Conservation (phyloP, 352 stramenopile species). For the Aphanomyces invadans region DNA sequence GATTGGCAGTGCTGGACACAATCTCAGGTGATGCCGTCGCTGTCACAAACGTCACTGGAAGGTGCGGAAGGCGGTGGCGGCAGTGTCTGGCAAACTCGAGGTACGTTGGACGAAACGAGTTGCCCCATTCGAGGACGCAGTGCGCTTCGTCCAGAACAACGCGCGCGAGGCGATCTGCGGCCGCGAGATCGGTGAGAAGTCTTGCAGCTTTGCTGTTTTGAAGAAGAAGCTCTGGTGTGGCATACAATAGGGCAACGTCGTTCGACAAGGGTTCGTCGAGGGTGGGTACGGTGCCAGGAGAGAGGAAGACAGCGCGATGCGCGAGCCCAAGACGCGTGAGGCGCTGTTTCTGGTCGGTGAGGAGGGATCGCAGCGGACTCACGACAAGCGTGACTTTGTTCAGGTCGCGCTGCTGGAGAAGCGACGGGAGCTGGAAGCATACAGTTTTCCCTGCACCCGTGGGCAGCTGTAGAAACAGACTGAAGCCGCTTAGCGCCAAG, state of each 20-base stretch:
- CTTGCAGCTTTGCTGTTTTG: slow-evolving; percentile 49
- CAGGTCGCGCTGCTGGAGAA: slow-evolving; percentile 33
- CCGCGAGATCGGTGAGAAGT: slow-evolving; percentile 33
- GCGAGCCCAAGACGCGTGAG: slow-evolving; percentile 50
- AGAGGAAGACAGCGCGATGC: slow-evolving; percentile 40
- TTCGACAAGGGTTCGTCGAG: slow-evolving; percentile 35
- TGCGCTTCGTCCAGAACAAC: slow-evolving; percentile 76
- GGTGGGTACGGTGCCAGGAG: slow-evolving; percentile 30
- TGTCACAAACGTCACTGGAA: slow-evolving; percentile 66
- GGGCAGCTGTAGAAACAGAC: slow-evolving; percentile 64
- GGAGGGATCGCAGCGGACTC: slow-evolving; percentile 64
- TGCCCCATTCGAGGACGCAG: slow-evolving; percentile 73
- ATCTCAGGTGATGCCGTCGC: slow-evolving; percentile 59
- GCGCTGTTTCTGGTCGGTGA: slow-evolving; percentile 69
- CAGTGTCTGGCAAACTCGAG: slow-evolving; percentile 56
- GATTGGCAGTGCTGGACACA: slow-evolving; percentile 39
- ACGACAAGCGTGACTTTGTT: slow-evolving; percentile 52
- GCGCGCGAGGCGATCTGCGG: slow-evolving; percentile 32
- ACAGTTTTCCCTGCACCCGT: slow-evolving; percentile 75
- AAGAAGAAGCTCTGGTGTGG: slow-evolving; percentile 69
- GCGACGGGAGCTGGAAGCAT: slow-evolving; percentile 63
- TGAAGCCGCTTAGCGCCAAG: slow-evolving; percentile 41
- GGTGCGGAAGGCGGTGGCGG: slow-evolving; percentile 32
- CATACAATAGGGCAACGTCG: slow-evolving; percentile 58
- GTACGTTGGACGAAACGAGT: slow-evolving; percentile 64